Percentiles rank a stretch among this genome's conserved stretches.
phyloP scores from a whole-genome alignment of 345 rosid genomes.

The Isatis tinctoria region DNA sequence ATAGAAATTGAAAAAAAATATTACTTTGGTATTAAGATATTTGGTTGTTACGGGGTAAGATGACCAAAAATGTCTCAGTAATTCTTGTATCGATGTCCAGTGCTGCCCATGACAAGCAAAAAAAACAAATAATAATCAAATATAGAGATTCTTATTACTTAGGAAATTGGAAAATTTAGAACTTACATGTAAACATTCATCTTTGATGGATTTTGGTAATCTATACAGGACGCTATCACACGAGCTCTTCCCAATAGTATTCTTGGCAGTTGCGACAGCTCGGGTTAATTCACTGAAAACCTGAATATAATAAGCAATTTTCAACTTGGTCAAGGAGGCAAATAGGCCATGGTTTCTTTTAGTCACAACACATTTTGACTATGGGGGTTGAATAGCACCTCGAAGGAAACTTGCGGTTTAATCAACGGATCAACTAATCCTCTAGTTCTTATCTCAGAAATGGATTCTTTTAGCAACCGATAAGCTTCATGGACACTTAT shows the following conservation, averaged over 20 bases:
- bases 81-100: slow-evolving; percentile 33
- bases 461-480: slow-evolving; percentile 53
- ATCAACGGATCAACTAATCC: slow-evolving; percentile 61
- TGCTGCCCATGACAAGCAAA: too few species aligned
- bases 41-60: slow-evolving; percentile 83
- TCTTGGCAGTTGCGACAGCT: slow-evolving; percentile 65
- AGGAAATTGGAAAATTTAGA: background rate
- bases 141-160: background rate
- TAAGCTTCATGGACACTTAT: slow-evolving; percentile 53
- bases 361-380: background rate
- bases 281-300: slow-evolving; percentile 65
- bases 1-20: background rate
- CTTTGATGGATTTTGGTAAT: slow-evolving; percentile 59
- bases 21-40: slow-evolving; percentile 75
- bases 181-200: slow-evolving; percentile 49
- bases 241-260: slow-evolving; percentile 64
- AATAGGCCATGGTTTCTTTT: background rate
- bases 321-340: too few species aligned
- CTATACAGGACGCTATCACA: slow-evolving; percentile 67
- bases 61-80: slow-evolving; percentile 80
- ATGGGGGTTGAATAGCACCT: slow-evolving; percentile 36
- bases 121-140: too few species aligned
- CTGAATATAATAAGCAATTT: too few species aligned
- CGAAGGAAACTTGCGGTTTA: slow-evolving; percentile 58
- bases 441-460: slow-evolving; percentile 40